Evolutionary conservation across 2,329 filamentous ascomycete genomes (phyloP), one percentile per base, ranked within the genome.

Genomic region (Mariannaea elegans): DNA sequence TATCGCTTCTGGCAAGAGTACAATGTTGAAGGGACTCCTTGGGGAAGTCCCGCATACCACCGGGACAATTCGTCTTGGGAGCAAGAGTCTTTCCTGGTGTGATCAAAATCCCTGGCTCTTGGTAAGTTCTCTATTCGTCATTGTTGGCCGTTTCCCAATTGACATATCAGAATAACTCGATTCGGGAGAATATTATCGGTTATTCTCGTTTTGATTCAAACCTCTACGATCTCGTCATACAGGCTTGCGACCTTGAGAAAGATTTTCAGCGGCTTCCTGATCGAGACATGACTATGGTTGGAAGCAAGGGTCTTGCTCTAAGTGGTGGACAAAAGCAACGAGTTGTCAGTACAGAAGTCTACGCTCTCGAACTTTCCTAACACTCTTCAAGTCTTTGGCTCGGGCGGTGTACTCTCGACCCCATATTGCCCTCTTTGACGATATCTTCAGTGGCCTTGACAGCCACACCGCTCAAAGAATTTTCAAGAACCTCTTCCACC

Each of bases 321-420:
- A 81, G 79, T 4, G 81, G 81, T 7, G 81, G 81, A 0, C 81
- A 84, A 62, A 78, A 77, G 60, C 77, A 80, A 50, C 75, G 79
- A 12, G 69, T 81, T 7, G 76, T 72, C 66, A 72, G 70, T 62
- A 8, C 18, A 9, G 14, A 10, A 3, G n/a, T n/a, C n/a, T n/a
- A n/a, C n/a, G n/a, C n/a, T n/a, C n/a, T n/a, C 9, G 24, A 27
- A 27, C 9, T 9, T 27, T 27, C 3, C 6, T 31, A 27, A n/a
- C 38, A 14, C n/a, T 14, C 14, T 54, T 45, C 13, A 14, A 77
- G 76, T 69, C 77, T 3, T 56, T 80, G 39, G 77, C 78, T 0
- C 70, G 78, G 31, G 77, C 77, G 6, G 49, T 78, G 1, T 80
- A 80, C 42, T 74, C 75, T 0, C 66, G 71, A 3, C 70, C 72